Conservation (phyloP, 2,329 filamentous ascomycete species). For the Aspergillus fischeri region DNA sequence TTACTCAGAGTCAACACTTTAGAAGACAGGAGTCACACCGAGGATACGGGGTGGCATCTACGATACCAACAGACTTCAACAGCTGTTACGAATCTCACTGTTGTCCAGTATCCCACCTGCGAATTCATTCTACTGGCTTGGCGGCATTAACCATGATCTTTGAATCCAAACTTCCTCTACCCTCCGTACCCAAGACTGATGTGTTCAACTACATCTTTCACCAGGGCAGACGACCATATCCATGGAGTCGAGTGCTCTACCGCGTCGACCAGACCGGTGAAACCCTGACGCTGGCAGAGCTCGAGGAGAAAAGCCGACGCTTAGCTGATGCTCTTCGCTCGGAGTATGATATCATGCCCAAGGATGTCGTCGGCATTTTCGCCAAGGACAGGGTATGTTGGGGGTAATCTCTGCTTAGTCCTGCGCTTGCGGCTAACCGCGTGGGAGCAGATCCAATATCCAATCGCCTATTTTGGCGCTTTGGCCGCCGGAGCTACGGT, state of each 20-base stretch:
- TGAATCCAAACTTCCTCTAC: constrained; percentile 3
- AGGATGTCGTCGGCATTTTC: constrained; percentile 10
- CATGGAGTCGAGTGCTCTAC: constrained; percentile 6
- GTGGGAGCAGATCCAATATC: constrained; percentile 18
- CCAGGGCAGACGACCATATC: constrained; percentile 4
- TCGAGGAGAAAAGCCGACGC: constrained; percentile 7
- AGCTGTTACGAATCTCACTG: background rate
- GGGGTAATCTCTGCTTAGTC: background rate
- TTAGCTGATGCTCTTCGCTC: constrained; percentile 6
- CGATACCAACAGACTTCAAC: background rate
- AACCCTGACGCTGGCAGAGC: constrained; percentile 5
- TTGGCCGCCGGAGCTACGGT: constrained; percentile 22
- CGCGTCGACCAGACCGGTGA: constrained; percentile 6
- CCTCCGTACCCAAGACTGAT: constrained; percentile 4
- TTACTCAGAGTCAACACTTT: background rate
- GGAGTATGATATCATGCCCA: constrained; percentile 3
- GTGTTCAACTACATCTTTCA: constrained; percentile 13
- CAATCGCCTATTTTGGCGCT: constrained; percentile 19
- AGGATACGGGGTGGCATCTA: too few relatives aligned
- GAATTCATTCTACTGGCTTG: background rate
- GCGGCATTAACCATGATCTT: constrained; percentile 7
- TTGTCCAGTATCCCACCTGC: background rate
- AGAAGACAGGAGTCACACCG: too few relatives aligned
- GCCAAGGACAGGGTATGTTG: background rate
- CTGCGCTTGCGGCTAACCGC: background rate